Evolutionary conservation across 495 filamentous ascomycete genomes (phyloP).

Genomic region (Barbatosphaeria neglecta): DNA sequence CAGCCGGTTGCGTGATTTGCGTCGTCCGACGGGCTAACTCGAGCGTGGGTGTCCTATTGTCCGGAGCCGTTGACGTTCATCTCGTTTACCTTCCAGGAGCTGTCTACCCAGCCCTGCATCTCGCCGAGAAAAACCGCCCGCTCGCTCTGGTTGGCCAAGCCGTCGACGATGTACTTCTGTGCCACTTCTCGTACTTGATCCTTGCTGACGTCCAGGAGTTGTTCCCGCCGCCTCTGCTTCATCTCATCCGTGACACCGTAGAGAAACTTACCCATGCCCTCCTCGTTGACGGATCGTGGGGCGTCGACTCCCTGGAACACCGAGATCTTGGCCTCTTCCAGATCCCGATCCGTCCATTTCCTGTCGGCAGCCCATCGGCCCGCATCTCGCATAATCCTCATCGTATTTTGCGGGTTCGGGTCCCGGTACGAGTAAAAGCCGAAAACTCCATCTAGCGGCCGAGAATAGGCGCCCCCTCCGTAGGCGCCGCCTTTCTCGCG

Average conservation of each 20-base stretch:
- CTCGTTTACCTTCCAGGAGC: slow-evolving; percentile 38
- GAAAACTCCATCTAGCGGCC: slow-evolving; percentile 70
- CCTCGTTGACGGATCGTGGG: slow-evolving; percentile 72
- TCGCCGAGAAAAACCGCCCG: slow-evolving; percentile 70
- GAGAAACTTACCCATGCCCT: slow-evolving; percentile 77
- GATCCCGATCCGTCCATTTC: slow-evolving; percentile 72
- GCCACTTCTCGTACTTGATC: slow-evolving; percentile 72
- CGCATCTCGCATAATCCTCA: slow-evolving; percentile 73
- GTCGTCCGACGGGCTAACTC: too few relatives aligned
- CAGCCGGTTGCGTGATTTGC: not conserved
- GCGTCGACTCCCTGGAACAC: slow-evolving; percentile 96
- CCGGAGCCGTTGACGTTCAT: slow-evolving; percentile 35
- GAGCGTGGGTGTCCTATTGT: too few relatives aligned
- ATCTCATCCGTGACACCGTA: slow-evolving; percentile 79
- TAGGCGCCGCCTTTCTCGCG: slow-evolving; percentile 97
- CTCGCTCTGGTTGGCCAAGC: slow-evolving; percentile 37
- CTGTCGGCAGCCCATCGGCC: slow-evolving; percentile 77
- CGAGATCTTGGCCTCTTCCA: slow-evolving; percentile 91
- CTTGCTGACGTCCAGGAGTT: slow-evolving; percentile 75
- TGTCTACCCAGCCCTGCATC: slow-evolving; percentile 64
- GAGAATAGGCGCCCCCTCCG: slow-evolving; percentile 78
- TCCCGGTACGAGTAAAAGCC: slow-evolving; percentile 95
- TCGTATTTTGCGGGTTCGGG: slow-evolving; percentile 83
- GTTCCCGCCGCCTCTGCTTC: slow-evolving; percentile 75
- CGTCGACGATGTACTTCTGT: slow-evolving; percentile 68